These are phyloP conservation scores for Isoetes taiwanensis DNA, from an alignment of 75 land plant species.

Conservation along the genomic window DNA sequence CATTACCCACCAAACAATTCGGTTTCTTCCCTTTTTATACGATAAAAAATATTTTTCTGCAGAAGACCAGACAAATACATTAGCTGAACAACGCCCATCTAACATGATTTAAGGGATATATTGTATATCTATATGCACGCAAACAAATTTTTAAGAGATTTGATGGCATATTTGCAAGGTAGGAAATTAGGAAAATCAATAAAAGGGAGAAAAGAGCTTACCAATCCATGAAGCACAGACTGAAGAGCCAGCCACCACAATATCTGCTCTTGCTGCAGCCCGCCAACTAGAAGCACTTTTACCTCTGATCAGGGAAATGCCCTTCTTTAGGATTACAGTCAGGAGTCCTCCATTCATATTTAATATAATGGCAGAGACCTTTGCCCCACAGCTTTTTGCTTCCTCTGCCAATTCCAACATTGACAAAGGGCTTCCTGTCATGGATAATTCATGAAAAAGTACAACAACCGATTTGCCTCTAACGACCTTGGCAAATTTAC, in stretches of 20 bases:
- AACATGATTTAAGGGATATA: no score
- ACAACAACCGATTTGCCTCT: constrained; percentile 54
- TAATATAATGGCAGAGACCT: constrained; percentile 56
- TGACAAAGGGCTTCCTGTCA: constrained; percentile 96
- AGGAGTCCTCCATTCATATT: constrained; percentile 78
- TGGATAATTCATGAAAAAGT: constrained; percentile 85
- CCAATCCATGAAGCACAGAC: constrained; percentile 94
- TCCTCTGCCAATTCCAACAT: constrained; percentile 91
- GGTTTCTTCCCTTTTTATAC: constrained; percentile 40
- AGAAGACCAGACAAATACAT: constrained; percentile 13
- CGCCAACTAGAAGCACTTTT: constrained; percentile 51
- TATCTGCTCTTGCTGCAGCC: constrained; percentile 64
- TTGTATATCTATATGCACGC: no score
- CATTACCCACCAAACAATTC: constrained; percentile 95
- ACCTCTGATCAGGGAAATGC: constrained; percentile 59
- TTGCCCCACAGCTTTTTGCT: constrained; percentile 81
- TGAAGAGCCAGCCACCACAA: constrained; percentile 88
- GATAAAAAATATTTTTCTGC: constrained; percentile 60
- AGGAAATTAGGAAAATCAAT: no score
- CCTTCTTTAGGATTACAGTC: constrained; percentile 50
- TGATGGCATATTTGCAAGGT: no score
- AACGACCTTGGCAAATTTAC: constrained; percentile 46
- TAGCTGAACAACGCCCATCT: no score
- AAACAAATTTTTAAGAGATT: no score
- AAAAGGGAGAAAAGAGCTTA: constrained; percentile 17